Percentiles rank a stretch among this genome's conserved stretches.
Evolutionary conservation across 2,329 filamentous ascomycete genomes (phyloP).

Genomic region (Eurotiales sp.): DNA sequence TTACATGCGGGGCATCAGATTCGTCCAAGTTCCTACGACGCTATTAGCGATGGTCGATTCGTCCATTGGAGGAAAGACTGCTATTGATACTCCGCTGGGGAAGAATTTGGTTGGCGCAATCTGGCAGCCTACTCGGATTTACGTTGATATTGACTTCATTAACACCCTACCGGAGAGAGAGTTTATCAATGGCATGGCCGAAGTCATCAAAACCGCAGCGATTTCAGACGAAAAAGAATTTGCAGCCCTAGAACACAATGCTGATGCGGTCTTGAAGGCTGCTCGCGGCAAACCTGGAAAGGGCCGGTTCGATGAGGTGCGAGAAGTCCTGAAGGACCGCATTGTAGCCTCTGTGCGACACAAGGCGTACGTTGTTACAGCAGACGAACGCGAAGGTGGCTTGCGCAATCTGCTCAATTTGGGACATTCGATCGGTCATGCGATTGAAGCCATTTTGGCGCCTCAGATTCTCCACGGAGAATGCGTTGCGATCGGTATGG

Average conservation of each 20-base stretch:
- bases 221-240: conserved; percentile 94
- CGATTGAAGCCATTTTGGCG: conserved; percentile 90
- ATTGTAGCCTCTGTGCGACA: conserved; percentile 87
- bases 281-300: conserved; percentile 58
- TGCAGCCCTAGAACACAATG: conserved; percentile 74
- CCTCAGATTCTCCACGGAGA: conserved; percentile 95
- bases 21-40: conserved; percentile 94
- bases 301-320: conserved; percentile 66
- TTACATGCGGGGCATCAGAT: conserved; percentile 95
- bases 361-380: conserved; percentile 91
- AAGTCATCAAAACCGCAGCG: conserved; percentile 95
- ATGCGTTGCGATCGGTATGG: conserved; percentile 95
- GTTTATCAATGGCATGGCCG: conserved; percentile 98
- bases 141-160: conserved; percentile 88
- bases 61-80: conserved; percentile 96
- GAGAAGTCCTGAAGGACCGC: conserved; percentile 67
- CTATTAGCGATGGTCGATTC: conserved; percentile 97
- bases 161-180: conserved; percentile 86
- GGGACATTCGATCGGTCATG: conserved; percentile 96
- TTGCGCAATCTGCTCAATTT: conserved; percentile 94
- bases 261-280: conserved; percentile 68
- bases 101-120: conserved; percentile 96
- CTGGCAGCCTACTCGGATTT: conserved; percentile 92
- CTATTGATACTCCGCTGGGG: conserved; percentile 91
- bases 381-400: conserved; percentile 90